Conservation (phyloP, 2,329 filamentous ascomycete species). For the Pyrenochaeta sp. region DNA sequence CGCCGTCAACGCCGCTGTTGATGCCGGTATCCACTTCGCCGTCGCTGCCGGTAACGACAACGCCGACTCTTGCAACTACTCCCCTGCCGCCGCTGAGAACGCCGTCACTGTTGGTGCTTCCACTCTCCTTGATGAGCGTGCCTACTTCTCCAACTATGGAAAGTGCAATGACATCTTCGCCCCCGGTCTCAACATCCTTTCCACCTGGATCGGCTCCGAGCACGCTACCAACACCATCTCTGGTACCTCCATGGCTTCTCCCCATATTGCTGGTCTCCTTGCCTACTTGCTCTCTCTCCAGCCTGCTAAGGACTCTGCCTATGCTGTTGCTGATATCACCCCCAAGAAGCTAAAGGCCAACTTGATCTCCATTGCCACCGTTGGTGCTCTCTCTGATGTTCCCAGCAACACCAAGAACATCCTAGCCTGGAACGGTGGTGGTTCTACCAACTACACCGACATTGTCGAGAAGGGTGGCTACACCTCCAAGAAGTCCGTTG, state of each 20-base stretch:
- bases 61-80: conserved; percentile 99
- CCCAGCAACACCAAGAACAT: conserved; percentile 89
- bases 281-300: conserved; percentile 98
- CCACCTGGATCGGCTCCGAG: conserved; percentile 97
- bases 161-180: conserved; percentile 99
- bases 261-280: conserved; percentile 93
- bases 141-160: conserved; percentile 99
- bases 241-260: conserved; percentile 98
- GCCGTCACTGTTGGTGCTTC: conserved; percentile 96
- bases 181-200: conserved; percentile 94
- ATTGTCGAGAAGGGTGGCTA: conserved; percentile 80
- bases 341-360: conserved; percentile 93
- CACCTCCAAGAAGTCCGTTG: conserved; percentile 54
- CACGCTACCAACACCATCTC: conserved; percentile 98
- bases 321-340: conserved; percentile 85
- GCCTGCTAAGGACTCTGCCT: conserved; percentile 87
- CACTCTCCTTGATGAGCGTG: conserved; percentile 90
- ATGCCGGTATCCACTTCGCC: conserved; percentile 93
- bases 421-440: conserved; percentile 98
- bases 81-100: conserved; percentile 87
- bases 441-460: conserved; percentile 85
- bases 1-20: conserved; percentile 92
- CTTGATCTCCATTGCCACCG: conserved; percentile 83
- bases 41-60: conserved; percentile 99
- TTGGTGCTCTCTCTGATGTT: conserved; percentile 79